Evolutionary conservation across 371 early-diverging fungal species (phyloP).

Genomic region (Mortierella sp.): DNA sequence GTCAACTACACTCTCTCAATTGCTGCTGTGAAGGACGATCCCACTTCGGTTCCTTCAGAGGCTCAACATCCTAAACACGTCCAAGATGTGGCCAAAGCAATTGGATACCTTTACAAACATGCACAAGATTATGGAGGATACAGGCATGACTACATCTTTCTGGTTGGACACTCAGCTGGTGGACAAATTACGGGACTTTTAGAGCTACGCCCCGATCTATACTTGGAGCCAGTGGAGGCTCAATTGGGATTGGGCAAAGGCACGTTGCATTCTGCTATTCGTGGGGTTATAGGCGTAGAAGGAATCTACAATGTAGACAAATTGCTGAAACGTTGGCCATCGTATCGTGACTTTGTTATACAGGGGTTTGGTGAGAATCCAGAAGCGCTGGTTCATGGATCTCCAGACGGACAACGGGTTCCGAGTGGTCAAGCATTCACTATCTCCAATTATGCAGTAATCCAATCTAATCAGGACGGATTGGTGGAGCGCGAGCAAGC

Average conservation of each 20-base stretch:
- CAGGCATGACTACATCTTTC: slow-evolving; percentile 59
- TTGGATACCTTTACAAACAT: slow-evolving; percentile 60
- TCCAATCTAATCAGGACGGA: slow-evolving; percentile 78
- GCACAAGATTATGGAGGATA: slow-evolving; percentile 54
- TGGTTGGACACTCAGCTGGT: slow-evolving; percentile 90
- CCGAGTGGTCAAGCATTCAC: slow-evolving; percentile 1
- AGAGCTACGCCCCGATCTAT: slow-evolving; percentile 63
- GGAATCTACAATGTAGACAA: slow-evolving; percentile 85
- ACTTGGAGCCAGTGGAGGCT: slow-evolving; percentile 42
- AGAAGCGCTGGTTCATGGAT: slow-evolving; percentile 26
- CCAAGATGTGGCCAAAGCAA: slow-evolving; percentile 65
- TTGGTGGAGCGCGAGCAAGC: slow-evolving; percentile 74
- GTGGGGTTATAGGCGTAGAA: slow-evolving; percentile 76
- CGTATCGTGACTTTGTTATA: slow-evolving; percentile 76
- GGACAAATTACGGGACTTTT: slow-evolving; percentile 78
- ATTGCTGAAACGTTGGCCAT: slow-evolving; percentile 71
- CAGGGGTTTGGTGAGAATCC: slow-evolving; percentile 69
- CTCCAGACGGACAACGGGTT: slow-evolving; percentile 33
- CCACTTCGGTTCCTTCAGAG: slow-evolving; percentile 38
- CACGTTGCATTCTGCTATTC: slow-evolving; percentile 56
- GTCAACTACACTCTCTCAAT: slow-evolving; percentile 76
- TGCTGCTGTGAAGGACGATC: slow-evolving; percentile 41
- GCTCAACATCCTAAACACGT: slow-evolving; percentile 72
- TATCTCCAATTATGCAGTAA: slow-evolving; percentile 66
- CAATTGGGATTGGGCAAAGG: slow-evolving; percentile 24